phyloP scores from a whole-genome alignment of 2,329 filamentous ascomycete genomes.

The Westerdykella sp. region DNA sequence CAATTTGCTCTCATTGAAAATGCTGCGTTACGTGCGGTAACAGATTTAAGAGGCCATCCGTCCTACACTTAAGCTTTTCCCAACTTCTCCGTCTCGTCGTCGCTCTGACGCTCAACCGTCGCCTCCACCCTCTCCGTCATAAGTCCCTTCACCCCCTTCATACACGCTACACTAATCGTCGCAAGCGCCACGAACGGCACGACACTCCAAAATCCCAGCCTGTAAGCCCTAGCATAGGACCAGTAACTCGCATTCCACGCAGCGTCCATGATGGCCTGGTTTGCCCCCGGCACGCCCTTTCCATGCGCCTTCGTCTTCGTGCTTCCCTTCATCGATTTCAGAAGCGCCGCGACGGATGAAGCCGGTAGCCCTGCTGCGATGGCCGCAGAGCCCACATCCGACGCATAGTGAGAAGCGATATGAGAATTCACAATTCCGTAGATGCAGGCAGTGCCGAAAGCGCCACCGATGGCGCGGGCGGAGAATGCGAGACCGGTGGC shows the following conservation, averaged over 20 bases:
- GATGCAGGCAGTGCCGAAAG: constrained; percentile 28
- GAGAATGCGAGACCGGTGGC: constrained; percentile 31
- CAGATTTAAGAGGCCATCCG: no score
- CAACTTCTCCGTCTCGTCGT: constrained; percentile 10
- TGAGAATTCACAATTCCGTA: constrained; percentile 24
- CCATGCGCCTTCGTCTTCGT: constrained; percentile 8
- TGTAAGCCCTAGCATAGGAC: constrained; percentile 25
- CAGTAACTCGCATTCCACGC: constrained; percentile 25
- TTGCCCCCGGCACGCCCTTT: constrained; percentile 11
- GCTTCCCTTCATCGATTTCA: constrained; percentile 17
- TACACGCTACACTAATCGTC: constrained; percentile 16
- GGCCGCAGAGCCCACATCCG: constrained; percentile 17
- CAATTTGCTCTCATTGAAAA: no score
- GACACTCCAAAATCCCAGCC: constrained; percentile 27
- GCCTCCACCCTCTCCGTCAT: constrained; percentile 31
- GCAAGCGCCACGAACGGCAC: constrained; percentile 28
- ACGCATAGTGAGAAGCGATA: constrained; percentile 16
- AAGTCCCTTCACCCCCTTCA: constrained; percentile 22
- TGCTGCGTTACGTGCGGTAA: no score
- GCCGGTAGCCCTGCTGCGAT: constrained; percentile 18
- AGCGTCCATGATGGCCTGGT: constrained; percentile 11
- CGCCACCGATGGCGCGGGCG: constrained; percentile 28
- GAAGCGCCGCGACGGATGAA: constrained; percentile 12
- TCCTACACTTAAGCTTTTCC: background rate
- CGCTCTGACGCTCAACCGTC: constrained; percentile 20